These are phyloP conservation scores for Microbotryum scabiosae DNA, from an alignment of 1,284 basidiomycete species.

Conservation along the genomic window DNA sequence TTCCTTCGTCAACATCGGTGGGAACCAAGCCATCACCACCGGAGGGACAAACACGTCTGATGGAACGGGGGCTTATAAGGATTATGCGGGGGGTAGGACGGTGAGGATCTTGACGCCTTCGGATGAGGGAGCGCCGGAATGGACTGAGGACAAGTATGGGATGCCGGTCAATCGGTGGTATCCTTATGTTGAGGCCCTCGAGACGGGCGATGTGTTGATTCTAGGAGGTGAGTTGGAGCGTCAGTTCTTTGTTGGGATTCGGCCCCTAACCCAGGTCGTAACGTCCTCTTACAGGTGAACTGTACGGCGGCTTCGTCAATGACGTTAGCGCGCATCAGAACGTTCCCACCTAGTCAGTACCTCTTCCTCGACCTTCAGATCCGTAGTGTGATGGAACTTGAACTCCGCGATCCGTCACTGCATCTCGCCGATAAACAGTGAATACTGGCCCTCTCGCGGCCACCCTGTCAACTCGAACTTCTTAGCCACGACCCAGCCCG, in stretches of 20 bases:
- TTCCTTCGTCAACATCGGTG: conserved; percentile 40
- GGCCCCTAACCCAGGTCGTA: too few species aligned
- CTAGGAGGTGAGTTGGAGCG: conserved; percentile 29
- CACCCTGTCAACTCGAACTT: conserved; percentile 7
- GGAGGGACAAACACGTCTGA: conserved; percentile 30
- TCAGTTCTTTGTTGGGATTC: too few species aligned
- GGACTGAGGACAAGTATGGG: conserved; percentile 50
- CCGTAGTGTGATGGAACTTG: conserved; percentile 23
- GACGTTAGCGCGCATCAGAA: conserved; percentile 60
- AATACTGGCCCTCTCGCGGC: conserved; percentile 15
- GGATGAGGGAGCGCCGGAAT: conserved; percentile 57
- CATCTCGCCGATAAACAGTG: conserved; percentile 48
- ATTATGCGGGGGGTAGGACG: conserved; percentile 56
- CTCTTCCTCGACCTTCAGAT: conserved; percentile 58
- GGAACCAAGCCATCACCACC: conserved; percentile 39
- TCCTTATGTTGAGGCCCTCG: conserved; percentile 47
- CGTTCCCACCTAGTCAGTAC: conserved; percentile 60
- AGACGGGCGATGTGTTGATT: conserved; percentile 47
- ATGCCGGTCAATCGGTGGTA: conserved; percentile 60
- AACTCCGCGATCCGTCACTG: too few species aligned
- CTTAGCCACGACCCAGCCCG: conserved; percentile 14
- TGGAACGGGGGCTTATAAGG: conserved; percentile 38
- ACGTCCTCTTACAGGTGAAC: too few species aligned
- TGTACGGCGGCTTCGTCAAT: conserved; percentile 63
- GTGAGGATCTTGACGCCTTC: conserved; percentile 62